A percentile compares a stretch with the other conserved stretches of the same genome.
These are phyloP conservation scores for Claviceps sp. DNA, from an alignment of 2,329 filamentous ascomycete species.

Conservation along the genomic window DNA sequence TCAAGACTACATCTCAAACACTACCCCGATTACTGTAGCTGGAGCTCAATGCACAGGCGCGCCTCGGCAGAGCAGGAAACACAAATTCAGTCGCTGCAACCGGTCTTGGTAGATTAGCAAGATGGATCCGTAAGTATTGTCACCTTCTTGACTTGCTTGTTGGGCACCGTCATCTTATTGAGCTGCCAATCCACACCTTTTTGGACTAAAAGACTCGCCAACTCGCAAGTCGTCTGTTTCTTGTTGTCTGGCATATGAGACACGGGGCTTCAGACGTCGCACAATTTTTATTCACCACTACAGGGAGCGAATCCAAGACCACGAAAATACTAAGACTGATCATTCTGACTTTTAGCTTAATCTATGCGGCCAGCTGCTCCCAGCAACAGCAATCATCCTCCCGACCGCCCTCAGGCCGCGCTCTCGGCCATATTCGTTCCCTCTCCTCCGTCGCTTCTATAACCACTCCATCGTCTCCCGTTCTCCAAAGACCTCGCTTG, in stretches of 20 bases:
- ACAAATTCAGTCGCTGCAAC: not conserved
- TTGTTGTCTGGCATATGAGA: not conserved
- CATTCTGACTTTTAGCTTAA: constrained; percentile 28
- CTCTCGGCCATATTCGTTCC: constrained; percentile 37
- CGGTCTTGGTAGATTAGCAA: not conserved
- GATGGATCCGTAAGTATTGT: constrained; percentile 1
- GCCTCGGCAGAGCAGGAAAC: not conserved
- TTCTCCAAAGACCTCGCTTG: constrained; percentile 19
- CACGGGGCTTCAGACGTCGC: not conserved
- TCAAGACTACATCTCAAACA: not conserved
- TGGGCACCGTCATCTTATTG: too few species aligned
- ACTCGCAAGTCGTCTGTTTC: not conserved
- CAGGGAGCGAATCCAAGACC: not conserved
- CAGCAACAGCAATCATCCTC: constrained; percentile 21
- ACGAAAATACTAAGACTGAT: constrained; percentile 9
- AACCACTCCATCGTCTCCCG: constrained; percentile 19
- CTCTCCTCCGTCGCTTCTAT: constrained; percentile 39
- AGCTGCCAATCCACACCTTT: not conserved
- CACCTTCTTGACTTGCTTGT: not conserved
- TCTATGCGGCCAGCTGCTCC: constrained; percentile 39
- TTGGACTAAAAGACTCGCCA: not conserved
- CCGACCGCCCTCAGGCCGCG: constrained; percentile 15
- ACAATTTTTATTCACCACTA: not conserved
- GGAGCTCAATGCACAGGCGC: not conserved
- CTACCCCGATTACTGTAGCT: not conserved